Base-by-base conservation (phyloP, 306 rosid genomes). In the Corylus avellana region DNA sequence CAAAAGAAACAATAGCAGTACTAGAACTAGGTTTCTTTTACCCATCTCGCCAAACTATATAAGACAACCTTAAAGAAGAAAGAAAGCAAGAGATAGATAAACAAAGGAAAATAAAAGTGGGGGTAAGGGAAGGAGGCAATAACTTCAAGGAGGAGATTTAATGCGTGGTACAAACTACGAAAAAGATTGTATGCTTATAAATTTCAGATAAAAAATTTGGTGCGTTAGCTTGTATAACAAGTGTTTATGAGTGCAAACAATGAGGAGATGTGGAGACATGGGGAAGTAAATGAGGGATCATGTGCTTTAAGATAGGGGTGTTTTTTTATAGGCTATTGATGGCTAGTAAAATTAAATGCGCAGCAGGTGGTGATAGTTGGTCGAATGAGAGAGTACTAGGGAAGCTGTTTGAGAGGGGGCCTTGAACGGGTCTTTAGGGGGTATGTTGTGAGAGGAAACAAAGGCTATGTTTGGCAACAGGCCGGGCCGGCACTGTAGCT, bases 291-390 rank as follows among this genome's bases (percentile, higher is more conserved):
- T 82, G 87, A 82, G 67, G 80, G 80, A 77, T 79, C 90, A 87
- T 87, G 90, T 90, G 90, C 66, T 81, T 81, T 81, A 68, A 75
- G 80, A 85, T 87, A 73, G 78, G 59, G 84, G 49, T 76, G 88
- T 83, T 78, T 76, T 82, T 61, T 61, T 77, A 18, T 57, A 74
- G 75, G 77, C 39, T 72, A 62, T 74, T 57, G 74, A 64, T 75
- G 83, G 51, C 50, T 70, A 70, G 79, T 47, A 12, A 75, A 74
- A 84, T 77, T 87, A 76, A 91, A 86, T 81, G 77, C 78, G 77
- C 87, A 80, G 80, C 80, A 80, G 67, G 82, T n/a, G 75, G 69
- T 51, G 61, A 80, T 79, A 74, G 80, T 80, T 29, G 69, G 39
- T 75, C 81, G 71, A 84, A 66, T 49, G 70, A 63, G 69, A 74